Conservation (phyloP, 805 yeast species). For the Metschnikowia rubicola region DNA sequence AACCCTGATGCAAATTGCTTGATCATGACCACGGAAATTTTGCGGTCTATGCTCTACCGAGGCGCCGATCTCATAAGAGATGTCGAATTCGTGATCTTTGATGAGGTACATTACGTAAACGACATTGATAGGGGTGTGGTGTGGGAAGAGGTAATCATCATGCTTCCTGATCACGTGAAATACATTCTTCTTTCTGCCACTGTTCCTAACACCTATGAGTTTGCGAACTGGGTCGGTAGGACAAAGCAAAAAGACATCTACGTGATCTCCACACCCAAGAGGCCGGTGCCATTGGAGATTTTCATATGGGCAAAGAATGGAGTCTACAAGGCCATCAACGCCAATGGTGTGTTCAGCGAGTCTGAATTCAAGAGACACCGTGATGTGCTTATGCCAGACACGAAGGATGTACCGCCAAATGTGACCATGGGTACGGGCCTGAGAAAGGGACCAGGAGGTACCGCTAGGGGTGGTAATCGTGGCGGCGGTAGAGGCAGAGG, state of each 20-base stretch:
- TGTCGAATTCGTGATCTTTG: constrained; percentile 95
- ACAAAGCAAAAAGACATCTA: constrained; percentile 94
- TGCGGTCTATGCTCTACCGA: constrained; percentile 90
- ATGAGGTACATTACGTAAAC: constrained; percentile 96
- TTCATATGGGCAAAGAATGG: constrained; percentile 78
- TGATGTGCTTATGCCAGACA: constrained; percentile 44
- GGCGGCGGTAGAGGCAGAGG: constrained; percentile 14
- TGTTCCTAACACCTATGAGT: constrained; percentile 96
- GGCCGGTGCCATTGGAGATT: constrained; percentile 94
- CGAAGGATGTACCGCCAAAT: constrained; percentile 33
- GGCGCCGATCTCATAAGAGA: constrained; percentile 97
- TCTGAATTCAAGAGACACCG: constrained; percentile 59
- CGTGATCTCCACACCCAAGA: constrained; percentile 91
- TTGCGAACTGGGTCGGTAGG: constrained; percentile 98
- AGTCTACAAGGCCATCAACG: constrained; percentile 68
- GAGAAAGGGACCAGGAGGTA: constrained; percentile 42
- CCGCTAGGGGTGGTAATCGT: constrained; percentile 43
- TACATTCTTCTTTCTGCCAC: constrained; percentile 91
- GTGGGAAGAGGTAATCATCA: constrained; percentile 98
- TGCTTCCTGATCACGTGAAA: constrained; percentile 95
- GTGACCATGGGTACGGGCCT: constrained; percentile 38
- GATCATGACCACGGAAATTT: constrained; percentile 96
- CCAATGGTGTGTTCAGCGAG: constrained; percentile 66
- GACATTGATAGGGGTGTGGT: constrained; percentile 98
- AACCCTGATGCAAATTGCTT: constrained; percentile 95